Base-by-base conservation (phyloP, 2,329 filamentous ascomycete species). In the Talaromyces sp. region DNA sequence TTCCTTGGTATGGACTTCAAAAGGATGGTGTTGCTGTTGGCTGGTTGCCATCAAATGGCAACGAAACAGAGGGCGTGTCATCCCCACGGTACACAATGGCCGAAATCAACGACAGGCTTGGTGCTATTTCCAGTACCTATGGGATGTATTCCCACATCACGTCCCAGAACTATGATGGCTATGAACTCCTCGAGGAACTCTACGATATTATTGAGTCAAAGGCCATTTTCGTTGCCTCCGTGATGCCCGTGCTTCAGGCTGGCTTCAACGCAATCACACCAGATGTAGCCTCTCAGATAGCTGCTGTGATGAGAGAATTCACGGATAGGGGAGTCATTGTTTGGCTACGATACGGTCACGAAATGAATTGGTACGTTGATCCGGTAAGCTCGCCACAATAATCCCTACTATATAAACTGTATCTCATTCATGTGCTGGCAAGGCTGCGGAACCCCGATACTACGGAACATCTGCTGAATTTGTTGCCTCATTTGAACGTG, bases 241-340 rank as follows among this genome's bases (percentile, higher is more conserved):
- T 54, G 27, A 54, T 54, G 50, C 50, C 50, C 27, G 50, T 54
- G 22, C 50, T 54, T 54, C 19, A 54, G 11, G 50, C 50, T 54
- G 50, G 50, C 22, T 54, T 54, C 27, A 54, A n/a, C 19, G 50
- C 50, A 16, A 54, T 54, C 27, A 54, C 50, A 24, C 16, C 50
- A 54, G 50, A 54, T 33, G 50, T 54, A 14, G 50, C 50, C 11
- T 54, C 50, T 54, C 50, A 54, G 50, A 54, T 54, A 24, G 50
- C 50, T 24, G 50, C 50, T 54, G 50, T 54, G 19, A 27, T 54
- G 50, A 22, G 31, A 33, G 31, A 54, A 10, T 54, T 54, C 27
- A 54, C 50, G 14, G 50, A 54, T 31, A 16, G 27, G 33, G 50
- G 50, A 24, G 50, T 54, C 6, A 6, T 35, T 31, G 27, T 31